Conservation (phyloP, 768 basidiomycete genomes). For the Termitomyces sp. region DNA sequence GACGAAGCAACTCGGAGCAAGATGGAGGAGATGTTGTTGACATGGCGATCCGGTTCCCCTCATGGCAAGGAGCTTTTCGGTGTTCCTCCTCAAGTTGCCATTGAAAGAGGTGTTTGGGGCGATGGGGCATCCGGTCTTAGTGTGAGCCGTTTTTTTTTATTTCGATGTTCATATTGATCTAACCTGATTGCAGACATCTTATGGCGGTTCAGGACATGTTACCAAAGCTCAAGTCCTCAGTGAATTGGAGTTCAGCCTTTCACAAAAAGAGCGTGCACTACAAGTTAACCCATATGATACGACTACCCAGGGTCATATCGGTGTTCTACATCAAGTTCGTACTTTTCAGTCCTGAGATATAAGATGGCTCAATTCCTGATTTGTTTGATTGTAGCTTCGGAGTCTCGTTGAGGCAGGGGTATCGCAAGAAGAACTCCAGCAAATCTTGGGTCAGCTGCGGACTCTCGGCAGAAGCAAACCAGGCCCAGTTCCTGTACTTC, state of each 20-base stretch:
- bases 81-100: conserved; percentile 65
- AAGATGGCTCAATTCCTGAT: background rate
- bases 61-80: conserved; percentile 83
- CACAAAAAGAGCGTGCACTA: conserved; percentile 70
- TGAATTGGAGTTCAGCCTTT: conserved; percentile 76
- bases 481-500: conserved; percentile 22
- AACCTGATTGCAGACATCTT: conserved; percentile 22
- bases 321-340: conserved; percentile 75
- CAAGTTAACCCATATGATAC: conserved; percentile 72
- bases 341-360: background rate
- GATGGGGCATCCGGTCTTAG: conserved; percentile 35
- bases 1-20: conserved; percentile 82
- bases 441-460: conserved; percentile 69
- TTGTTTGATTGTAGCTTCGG: conserved; percentile 42
- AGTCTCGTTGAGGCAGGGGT: conserved; percentile 75
- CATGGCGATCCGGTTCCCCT: conserved; percentile 88
- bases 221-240: conserved; percentile 76
- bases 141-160: conserved; percentile 24
- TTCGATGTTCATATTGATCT: conserved; percentile 1
- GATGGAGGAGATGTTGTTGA: conserved; percentile 96
- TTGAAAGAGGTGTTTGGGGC: conserved; percentile 84
- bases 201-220: conserved; percentile 40
- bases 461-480: conserved; percentile 44
- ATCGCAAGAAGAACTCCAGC: conserved; percentile 70
- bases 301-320: conserved; percentile 63